Evolutionary conservation across 768 basidiomycete genomes (phyloP), one percentile per base, ranked within the genome.

Genomic region (Chalciporus sphaerocephalus): DNA sequence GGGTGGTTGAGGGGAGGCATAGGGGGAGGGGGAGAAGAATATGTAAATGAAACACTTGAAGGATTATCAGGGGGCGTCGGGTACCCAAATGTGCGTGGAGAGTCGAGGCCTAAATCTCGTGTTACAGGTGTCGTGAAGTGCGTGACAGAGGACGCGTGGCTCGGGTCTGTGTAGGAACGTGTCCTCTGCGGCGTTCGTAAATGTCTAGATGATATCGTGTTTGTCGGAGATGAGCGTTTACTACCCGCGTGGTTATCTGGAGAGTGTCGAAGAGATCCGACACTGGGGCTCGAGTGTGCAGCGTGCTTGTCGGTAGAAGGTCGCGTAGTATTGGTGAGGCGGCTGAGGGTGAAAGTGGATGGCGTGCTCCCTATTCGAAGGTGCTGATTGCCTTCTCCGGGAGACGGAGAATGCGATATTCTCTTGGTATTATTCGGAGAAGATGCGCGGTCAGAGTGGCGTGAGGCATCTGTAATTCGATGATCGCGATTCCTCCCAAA

Each of bases 1-100:
- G 69, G 68, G 48, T 68, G 81, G 42, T 73, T 64, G 22, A 81
- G 69, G 13, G 77, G 69, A n/a, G 80, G 80, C 27, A 83, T 55
- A 12, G 81, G 79, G 8, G 81, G 80, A 4, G 64, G 71, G 23
- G 67, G 57, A 16, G 70, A 68, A 63, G 51, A 52, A 62, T 38
- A 43, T 57, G 54, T 61, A 59, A 51, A 50, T 27, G 54, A 51
- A 49, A 44, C 52, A 30, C 48, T 52, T 16, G 53, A 47, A 40
- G 47, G 38, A 25, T 54, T 55, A 40, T 54, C 51, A 50, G 40
- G 56, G 3, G 69, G 70, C 16, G 72, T 70, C 6, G 63, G 64
- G 25, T 64, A 47, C 8, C 74, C 73, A 48, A 73, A 71, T 0
- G 73, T 74, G 44, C 56, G 65, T 9, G 73, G 73, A 18, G 72